These are phyloP conservation scores for Penicillium psychrofluorescens DNA, from an alignment of 495 filamentous ascomycete species.

Conservation along the genomic window DNA sequence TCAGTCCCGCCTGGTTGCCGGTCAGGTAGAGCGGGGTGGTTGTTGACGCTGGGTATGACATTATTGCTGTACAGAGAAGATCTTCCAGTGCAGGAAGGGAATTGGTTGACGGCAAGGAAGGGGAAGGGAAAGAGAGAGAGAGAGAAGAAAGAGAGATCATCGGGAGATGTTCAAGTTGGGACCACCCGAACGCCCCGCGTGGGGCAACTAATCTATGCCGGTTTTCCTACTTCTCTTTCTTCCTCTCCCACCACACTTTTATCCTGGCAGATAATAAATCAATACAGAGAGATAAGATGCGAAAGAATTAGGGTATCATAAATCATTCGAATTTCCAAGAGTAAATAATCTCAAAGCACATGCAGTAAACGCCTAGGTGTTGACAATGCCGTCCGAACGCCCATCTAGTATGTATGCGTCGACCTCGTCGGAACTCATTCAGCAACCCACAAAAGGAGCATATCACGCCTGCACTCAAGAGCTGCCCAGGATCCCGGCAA, in stretches of 20 bases:
- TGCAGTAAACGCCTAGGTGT: neutral
- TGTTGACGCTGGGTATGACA: conserved; percentile 17
- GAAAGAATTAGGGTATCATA: neutral
- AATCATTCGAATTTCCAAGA: neutral
- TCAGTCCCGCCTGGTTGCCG: conserved; percentile 65
- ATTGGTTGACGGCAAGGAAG: too few species aligned
- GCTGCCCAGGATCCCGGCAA: conserved; percentile 64
- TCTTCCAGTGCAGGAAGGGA: too few species aligned
- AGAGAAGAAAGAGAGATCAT: too few species aligned
- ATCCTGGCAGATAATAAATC: too few species aligned
- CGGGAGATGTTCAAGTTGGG: too few species aligned
- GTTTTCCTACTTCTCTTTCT: too few species aligned
- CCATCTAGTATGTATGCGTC: neutral
- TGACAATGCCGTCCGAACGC: neutral
- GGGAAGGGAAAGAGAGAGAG: too few species aligned
- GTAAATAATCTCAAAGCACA: neutral
- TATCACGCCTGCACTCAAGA: neutral
- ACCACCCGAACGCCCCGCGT: too few species aligned
- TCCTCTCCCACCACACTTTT: too few species aligned
- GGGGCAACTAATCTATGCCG: too few species aligned
- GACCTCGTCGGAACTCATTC: neutral
- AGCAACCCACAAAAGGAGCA: neutral
- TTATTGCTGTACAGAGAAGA: too few species aligned
- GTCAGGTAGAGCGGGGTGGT: conserved; percentile 64
- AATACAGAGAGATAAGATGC: too few species aligned